Evolutionary conservation across 805 yeast species (phyloP), one percentile per base, ranked within the genome.

Genomic region (Saccharomyces eubayanus): DNA sequence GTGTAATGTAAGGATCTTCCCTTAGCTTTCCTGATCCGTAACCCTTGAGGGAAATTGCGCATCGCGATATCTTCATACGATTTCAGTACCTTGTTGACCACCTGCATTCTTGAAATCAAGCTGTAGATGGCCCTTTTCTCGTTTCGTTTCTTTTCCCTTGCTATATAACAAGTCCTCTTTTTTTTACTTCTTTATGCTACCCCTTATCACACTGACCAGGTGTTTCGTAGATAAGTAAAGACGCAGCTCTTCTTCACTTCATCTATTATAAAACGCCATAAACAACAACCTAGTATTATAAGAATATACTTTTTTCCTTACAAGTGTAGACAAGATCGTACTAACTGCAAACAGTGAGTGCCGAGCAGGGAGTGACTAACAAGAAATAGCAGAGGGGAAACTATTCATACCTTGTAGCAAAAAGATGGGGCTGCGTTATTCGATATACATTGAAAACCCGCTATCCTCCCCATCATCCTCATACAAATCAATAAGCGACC

Each of bases 341-440:
- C 43, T 16, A 36, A 16, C 43, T 36, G 43, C 43, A 36, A 36
- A 36, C 21, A n/a, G 20, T 36, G 11, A 36, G 43, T 36, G 12
- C 8, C 9, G 11, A 36, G 43, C 43, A 36, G 43, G 20, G 24
- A 16, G 43, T 36, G 16, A 11, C 11, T 16, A 16, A 16, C 20
- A 16, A 9, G 20, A 4, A 16, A 36, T 16, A 16, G 20, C n/a
- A n/a, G 24, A 16, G 21, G 9, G 24, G 43, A 36, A 36, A 20
- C 12, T 16, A n/a, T 2, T 36, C 21, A 5, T 36, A 36, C 11
- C 16, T 10, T 36, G 20, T 28, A 27, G 10, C 40, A 36, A 45
- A 45, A 55, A 28, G 28, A 64, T 64, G 68, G 68, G 68, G 27
- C 52, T 64, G 48, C 62, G 67, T 50, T 64, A 61, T 54, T 59